Evolutionary conservation across 2,329 filamentous ascomycete species (phyloP), one percentile per base, ranked within the genome.

Genomic region (Sporothrix brunneoviolacea): DNA sequence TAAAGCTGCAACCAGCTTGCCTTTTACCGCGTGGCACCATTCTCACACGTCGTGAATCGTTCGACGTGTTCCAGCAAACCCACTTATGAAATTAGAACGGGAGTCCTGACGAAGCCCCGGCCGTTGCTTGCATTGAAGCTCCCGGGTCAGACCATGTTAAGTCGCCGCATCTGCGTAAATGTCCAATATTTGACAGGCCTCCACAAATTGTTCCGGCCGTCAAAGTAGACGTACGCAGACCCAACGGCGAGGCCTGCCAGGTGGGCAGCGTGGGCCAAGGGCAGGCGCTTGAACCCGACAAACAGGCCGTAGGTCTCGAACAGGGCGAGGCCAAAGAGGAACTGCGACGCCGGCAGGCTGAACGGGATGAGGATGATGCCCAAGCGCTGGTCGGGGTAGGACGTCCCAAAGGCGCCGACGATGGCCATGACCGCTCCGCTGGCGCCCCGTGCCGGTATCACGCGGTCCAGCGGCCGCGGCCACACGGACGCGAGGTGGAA

Each of bases 231-330:
- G 21, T 62, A 62, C 0, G 58, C 55, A 4, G 54, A 52, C 2
- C 60, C 60, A 3, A 59, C 45, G 0, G 51, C 55, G 12, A 62
- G 51, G 1, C 60, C 60, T 1, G 53, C 52, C 22, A 62, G 36
- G 33, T 62, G 60, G 2, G 56, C 54, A 1, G 55, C 57, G 36
- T 61, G 60, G 0, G 58, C 56, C 2, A 61, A 33, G 2, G 52
- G 53, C 9, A 62, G 52, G 3, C 51, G 43, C 9, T 42, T 44
- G 51, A 57, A 57, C 10, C 57, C 54, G 6, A 59, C 53, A 36
- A 62, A 51, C 12, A 59, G 43, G 3, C 60, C 60, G 19, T 60
- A 59, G 7, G 51, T 36, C 45, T 62, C 60, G 36, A 62, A 60
- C 0, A 39, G 49, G 0, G 52, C 51, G 3, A 59, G 36, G 13